Conservation (phyloP, 805 yeast species). For the Wickerhamiella galacta region DNA sequence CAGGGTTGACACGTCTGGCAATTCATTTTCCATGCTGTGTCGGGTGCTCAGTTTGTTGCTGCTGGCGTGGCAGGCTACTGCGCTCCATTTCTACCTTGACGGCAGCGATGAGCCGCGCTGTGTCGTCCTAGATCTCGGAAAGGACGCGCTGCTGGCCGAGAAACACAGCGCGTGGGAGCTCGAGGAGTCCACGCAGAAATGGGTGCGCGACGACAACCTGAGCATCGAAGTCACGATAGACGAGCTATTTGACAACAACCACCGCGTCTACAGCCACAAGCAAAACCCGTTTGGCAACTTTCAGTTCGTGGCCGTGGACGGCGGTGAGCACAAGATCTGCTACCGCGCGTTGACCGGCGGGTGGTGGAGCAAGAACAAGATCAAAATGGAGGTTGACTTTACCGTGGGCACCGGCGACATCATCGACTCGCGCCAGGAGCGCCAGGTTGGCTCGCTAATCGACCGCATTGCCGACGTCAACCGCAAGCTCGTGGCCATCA, state of each 20-base stretch:
- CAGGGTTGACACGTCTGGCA: too few species aligned
- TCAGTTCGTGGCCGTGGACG: slow-evolving; percentile 64
- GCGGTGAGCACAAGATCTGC: slow-evolving; percentile 78
- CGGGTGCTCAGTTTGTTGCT: slow-evolving; percentile 6
- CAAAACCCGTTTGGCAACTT: slow-evolving; percentile 47
- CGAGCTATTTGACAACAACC: slow-evolving; percentile 70
- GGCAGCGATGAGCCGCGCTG: slow-evolving; percentile 60
- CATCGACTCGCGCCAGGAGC: slow-evolving; percentile 45
- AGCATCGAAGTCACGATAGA: slow-evolving; percentile 55
- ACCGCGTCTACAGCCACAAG: slow-evolving; percentile 56
- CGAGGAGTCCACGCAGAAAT: slow-evolving; percentile 32
- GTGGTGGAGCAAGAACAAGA: slow-evolving; percentile 43
- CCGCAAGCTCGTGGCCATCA: slow-evolving; percentile 39
- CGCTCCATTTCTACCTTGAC: slow-evolving; percentile 62
- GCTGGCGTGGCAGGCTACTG: slow-evolving; percentile 19
- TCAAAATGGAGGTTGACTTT: slow-evolving; percentile 60
- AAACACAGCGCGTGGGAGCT: slow-evolving; percentile 53
- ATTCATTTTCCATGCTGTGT: slow-evolving; percentile 2
- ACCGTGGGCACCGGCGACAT: slow-evolving; percentile 49
- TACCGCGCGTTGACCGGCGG: slow-evolving; percentile 41
- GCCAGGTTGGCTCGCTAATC: slow-evolving; percentile 35
- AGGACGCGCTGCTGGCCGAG: slow-evolving; percentile 63
- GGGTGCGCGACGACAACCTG: slow-evolving; percentile 34
- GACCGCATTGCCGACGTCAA: slow-evolving; percentile 40
- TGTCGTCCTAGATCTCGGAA: slow-evolving; percentile 65